These are phyloP conservation scores for Diospyros lotus DNA, from an alignment of 148 eudicot genomes.

Conservation along the genomic window DNA sequence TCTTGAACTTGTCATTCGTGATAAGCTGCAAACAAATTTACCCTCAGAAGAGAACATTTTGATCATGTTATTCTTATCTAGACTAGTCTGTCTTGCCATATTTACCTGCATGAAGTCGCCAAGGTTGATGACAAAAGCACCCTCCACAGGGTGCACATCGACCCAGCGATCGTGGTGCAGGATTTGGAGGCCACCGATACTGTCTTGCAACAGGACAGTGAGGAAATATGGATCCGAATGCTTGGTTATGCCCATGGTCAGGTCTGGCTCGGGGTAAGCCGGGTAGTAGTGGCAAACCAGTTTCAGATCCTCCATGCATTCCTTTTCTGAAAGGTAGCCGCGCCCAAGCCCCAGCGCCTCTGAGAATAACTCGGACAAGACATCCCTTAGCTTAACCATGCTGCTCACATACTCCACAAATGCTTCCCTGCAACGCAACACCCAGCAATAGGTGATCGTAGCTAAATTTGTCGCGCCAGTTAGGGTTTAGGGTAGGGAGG, in stretches of 20 bases:
- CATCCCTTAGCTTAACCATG: slow-evolving; percentile 23
- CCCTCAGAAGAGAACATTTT: too few relatives aligned
- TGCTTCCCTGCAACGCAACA: slow-evolving; percentile 26
- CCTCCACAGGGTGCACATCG: slow-evolving; percentile 34
- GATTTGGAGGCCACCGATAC: slow-evolving; percentile 50
- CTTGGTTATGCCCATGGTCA: slow-evolving; percentile 41
- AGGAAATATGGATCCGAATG: slow-evolving; percentile 60
- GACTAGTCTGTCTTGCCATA: too few relatives aligned
- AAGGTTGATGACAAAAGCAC: slow-evolving; percentile 46
- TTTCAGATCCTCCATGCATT: slow-evolving; percentile 46
- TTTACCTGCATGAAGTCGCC: slow-evolving; percentile 59
- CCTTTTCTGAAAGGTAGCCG: slow-evolving; percentile 27
- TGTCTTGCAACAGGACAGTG: slow-evolving; percentile 42
- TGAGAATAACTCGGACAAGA: slow-evolving; percentile 33
- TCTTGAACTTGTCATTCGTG: slow-evolving; percentile 74
- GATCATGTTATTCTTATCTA: too few relatives aligned
- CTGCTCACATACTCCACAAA: slow-evolving; percentile 31
- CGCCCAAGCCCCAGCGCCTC: slow-evolving; percentile 48
- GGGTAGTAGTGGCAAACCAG: slow-evolving; percentile 60
- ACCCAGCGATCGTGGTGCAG: slow-evolving; percentile 46
- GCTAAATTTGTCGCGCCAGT: too few relatives aligned
- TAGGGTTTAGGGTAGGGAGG: too few relatives aligned
- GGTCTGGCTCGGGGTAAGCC: slow-evolving; percentile 49
- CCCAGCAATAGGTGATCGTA: too few relatives aligned
- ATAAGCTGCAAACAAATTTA: slow-evolving; percentile 38